Conservation (phyloP, 2,329 filamentous ascomycete species). For the Diaporthe humulicola region DNA sequence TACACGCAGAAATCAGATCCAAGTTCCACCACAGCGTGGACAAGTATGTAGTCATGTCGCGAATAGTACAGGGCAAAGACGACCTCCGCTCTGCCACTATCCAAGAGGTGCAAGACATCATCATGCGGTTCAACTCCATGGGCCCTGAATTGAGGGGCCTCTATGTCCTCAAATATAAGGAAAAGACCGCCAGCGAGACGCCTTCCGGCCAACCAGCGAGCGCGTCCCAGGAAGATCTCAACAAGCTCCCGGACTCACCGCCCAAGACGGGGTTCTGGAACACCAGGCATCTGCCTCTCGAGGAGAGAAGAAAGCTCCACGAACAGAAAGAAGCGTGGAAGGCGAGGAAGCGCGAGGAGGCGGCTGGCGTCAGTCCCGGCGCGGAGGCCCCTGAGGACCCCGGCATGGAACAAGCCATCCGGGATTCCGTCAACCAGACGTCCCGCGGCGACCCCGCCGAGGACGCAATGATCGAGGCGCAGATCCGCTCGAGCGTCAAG, state of each 20-base stretch:
- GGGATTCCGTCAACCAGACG: conserved; percentile 76
- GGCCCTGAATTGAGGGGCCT: conserved; percentile 73
- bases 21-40: conserved; percentile 78
- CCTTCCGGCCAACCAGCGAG: conserved; percentile 43
- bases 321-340: conserved; percentile 61
- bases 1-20: conserved; percentile 82
- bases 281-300: conserved; percentile 61
- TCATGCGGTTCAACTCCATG: conserved; percentile 74
- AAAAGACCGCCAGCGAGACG: conserved; percentile 52
- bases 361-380: conserved; percentile 4
- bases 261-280: conserved; percentile 62
- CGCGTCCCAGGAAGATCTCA: conserved; percentile 9
- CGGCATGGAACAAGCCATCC: conserved; percentile 81
- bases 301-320: conserved; percentile 65
- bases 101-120: conserved; percentile 74
- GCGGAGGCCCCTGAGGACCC: conserved; percentile 56
- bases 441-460: conserved; percentile 78
- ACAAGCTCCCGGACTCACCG: conserved; percentile 35
- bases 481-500: conserved; percentile 78
- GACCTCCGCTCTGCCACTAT: conserved; percentile 68
- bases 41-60: conserved; percentile 84
- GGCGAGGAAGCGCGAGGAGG: conserved; percentile 47
- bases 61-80: conserved; percentile 80
- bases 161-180: conserved; percentile 65
- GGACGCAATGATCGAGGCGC: conserved; percentile 78